Percentiles rank a stretch among this genome's conserved stretches.
Conservation (phyloP, 148 eudicot species). For the Polygonum aviculare region DNA sequence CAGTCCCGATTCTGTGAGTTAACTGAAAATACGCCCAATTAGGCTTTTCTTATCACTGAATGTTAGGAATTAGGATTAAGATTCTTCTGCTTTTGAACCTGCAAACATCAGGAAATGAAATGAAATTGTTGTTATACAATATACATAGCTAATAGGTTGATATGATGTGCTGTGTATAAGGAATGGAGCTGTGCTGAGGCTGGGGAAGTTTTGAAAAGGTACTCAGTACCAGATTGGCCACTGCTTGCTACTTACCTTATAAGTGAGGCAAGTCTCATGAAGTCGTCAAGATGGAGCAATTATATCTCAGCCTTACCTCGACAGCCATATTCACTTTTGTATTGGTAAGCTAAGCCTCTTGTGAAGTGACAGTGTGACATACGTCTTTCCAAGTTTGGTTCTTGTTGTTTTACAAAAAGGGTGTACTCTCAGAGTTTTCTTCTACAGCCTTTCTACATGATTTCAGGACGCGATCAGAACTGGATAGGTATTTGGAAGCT, state of each 20-base stretch:
- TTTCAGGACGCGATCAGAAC: slow-evolving; percentile 97
- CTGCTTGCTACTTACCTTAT: slow-evolving; percentile 88
- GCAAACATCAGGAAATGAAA: background rate
- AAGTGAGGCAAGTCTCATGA: slow-evolving; percentile 74
- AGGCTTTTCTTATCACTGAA: background rate
- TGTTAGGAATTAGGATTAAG: background rate
- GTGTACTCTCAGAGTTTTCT: slow-evolving; percentile 43
- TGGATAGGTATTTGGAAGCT: slow-evolving; percentile 87
- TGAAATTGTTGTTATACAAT: background rate
- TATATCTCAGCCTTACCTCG: slow-evolving; percentile 94
- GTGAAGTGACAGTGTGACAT: background rate
- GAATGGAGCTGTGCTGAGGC: slow-evolving; percentile 85
- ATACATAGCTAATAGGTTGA: background rate
- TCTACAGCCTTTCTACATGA: slow-evolving; percentile 59
- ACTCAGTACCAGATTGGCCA: slow-evolving; percentile 95
- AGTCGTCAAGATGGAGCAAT: slow-evolving; percentile 80
- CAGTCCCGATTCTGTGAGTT: slow-evolving; percentile 68
- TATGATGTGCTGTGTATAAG: slow-evolving; percentile 28
- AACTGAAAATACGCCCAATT: background rate
- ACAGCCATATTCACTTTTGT: slow-evolving; percentile 93
- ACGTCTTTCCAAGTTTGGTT: slow-evolving; percentile 2
- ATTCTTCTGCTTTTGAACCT: background rate
- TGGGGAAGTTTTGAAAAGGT: slow-evolving; percentile 55
- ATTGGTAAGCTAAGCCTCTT: slow-evolving; percentile 62
- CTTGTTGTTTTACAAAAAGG: slow-evolving; percentile 22